phyloP scores from a whole-genome alignment of 345 rosid species.

The Sonneratia caseolaris region DNA sequence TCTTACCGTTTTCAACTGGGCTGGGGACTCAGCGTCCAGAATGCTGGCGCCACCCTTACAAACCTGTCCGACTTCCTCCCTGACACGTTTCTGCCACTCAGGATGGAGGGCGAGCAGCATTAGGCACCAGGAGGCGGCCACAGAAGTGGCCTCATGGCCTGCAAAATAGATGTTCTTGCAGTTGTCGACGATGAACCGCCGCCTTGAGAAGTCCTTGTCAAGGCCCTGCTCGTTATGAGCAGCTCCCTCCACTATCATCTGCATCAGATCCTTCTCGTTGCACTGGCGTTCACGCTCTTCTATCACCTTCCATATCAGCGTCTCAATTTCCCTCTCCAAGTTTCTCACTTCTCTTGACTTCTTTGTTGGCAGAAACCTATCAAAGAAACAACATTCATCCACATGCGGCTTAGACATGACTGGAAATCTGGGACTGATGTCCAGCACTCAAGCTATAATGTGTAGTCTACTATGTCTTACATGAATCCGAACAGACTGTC shows the following conservation, averaged over 20 bases:
- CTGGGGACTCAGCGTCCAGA: slow-evolving; percentile 39
- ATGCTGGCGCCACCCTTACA: slow-evolving; percentile 21
- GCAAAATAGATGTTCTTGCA: slow-evolving; percentile 83
- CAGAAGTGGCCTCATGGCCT: slow-evolving; percentile 67
- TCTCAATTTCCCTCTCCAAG: slow-evolving; percentile 51
- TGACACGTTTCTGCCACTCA: slow-evolving; percentile 56
- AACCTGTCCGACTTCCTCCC: slow-evolving; percentile 36
- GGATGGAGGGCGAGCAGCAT: slow-evolving; percentile 79
- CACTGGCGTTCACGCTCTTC: slow-evolving; percentile 38
- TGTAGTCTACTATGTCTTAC: too few species aligned
- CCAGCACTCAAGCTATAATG: not conserved
- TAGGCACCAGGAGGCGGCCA: slow-evolving; percentile 74
- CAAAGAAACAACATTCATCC: slow-evolving; percentile 8
- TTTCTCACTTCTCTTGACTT: slow-evolving; percentile 26
- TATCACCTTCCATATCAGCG: slow-evolving; percentile 63
- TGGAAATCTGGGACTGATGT: not conserved
- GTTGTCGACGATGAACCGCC: slow-evolving; percentile 61
- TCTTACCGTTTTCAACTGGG: slow-evolving; percentile 43
- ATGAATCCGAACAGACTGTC: not conserved
- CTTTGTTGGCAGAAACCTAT: slow-evolving; percentile 28
- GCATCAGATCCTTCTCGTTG: slow-evolving; percentile 56
- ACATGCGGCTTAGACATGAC: too few species aligned
- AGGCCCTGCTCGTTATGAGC: slow-evolving; percentile 17
- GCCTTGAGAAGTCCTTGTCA: slow-evolving; percentile 33
- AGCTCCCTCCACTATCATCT: slow-evolving; percentile 56